phyloP scores from a whole-genome alignment of 139 green algal genomes.

The Chlamydomonas incerta region DNA sequence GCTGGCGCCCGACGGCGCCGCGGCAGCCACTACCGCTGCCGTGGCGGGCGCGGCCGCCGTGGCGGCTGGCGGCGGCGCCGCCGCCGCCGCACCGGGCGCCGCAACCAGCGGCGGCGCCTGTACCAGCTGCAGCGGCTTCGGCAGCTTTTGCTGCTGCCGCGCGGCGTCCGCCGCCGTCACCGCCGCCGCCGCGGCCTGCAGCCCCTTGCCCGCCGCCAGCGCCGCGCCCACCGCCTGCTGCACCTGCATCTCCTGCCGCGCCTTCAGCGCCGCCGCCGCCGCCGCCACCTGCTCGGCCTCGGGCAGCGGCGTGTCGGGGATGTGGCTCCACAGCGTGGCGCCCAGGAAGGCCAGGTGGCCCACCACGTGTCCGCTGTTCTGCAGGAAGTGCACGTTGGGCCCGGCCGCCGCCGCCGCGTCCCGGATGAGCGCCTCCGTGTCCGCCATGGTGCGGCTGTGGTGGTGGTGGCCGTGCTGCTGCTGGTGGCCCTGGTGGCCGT shows the following conservation, averaged over 20 bases:
- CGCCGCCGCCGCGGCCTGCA: too few species aligned
- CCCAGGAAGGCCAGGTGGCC: constrained; percentile 15
- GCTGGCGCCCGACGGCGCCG: too few species aligned
- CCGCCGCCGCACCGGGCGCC: too few species aligned
- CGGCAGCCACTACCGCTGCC: too few species aligned
- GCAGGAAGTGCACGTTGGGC: constrained; percentile 37
- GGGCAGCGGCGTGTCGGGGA: constrained; percentile 15
- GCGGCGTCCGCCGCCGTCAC: not conserved
- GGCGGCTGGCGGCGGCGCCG: too few species aligned
- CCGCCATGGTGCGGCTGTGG: not conserved
- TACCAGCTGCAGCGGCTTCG: not conserved
- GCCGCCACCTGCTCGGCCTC: not conserved
- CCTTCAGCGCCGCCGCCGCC: not conserved
- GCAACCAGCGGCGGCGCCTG: not conserved
- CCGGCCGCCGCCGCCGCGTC: not conserved
- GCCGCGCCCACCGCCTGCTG: not conserved
- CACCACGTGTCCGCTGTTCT: not conserved
- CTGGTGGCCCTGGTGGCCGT: not conserved
- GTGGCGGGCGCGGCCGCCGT: too few species aligned
- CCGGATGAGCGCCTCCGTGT: constrained; percentile 28
- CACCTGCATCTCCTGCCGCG: not conserved
- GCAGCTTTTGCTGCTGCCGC: not conserved
- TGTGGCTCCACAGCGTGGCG: constrained; percentile 27
- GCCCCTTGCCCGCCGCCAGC: not conserved
- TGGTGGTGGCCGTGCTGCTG: not conserved